Base-by-base conservation (phyloP, 768 basidiomycete genomes). In the Termitomyces sp. region DNA sequence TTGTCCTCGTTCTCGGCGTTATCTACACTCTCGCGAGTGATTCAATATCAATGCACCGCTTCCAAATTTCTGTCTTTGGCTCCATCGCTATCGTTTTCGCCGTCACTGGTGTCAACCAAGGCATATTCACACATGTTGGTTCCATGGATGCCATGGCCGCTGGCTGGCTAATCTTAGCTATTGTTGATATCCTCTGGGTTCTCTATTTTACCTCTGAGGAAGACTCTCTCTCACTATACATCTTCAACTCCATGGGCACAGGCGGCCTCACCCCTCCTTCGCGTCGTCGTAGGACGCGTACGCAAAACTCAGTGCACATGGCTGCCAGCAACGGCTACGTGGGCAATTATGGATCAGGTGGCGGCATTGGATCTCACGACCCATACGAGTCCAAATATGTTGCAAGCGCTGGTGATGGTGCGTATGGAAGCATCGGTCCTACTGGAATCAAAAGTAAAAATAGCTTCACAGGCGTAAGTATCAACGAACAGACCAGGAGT, bases 161-260 rank as follows among this genome's bases (percentile, higher is more conserved):
- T 3, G 97, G 96, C 59, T 99, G 93, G 92, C 83, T 99, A 66
- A 85, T 99, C 61, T 83, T 96, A 55, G 78, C 94, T 34, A 83
- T 98, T 61, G 91, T 95, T 58, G 81, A 98, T 79, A 91, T 98
- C 69, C 75, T 98, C 59, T 99, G 96, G 96, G 85, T 95, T 15
- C 84, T 98, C 60, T 97, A 93, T 78, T 96, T 99, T 73, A 97
- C 95, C 2, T 92, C 95, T 1, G 95, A 98, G 68, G 95, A 97
- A 67, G 94, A 95, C 68, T 93, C 94, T 0, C 85, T 93, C 62
- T 74, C 81, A 31, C 82, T 94, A 52, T 83, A 95, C 72, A 66
- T 96, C 62, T 92, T 97, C 82, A 95, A 93, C 72, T 81, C 85
- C n/a, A 76, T 92, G 67, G 91, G 92, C 55, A 90, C 90, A 41